Conservation (phyloP, 2,329 filamentous ascomycete genomes). For the Aspergillus intermedius region DNA sequence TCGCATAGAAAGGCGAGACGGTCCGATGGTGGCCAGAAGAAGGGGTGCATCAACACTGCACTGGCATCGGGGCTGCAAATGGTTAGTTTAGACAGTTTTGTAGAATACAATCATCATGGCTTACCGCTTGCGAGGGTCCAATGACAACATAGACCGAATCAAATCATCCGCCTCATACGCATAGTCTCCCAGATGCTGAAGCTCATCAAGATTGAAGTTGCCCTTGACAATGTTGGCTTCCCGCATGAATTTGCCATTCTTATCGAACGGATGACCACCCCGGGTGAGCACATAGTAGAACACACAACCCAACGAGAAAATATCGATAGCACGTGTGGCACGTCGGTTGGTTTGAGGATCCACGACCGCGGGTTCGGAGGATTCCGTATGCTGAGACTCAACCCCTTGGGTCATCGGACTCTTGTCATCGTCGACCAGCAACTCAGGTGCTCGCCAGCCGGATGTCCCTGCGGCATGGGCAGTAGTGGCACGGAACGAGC, state of each 20-base stretch:
- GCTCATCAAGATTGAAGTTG: constrained; percentile 62
- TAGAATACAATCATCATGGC: background rate
- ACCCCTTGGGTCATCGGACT: constrained; percentile 30
- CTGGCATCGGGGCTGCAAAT: constrained; percentile 58
- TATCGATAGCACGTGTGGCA: constrained; percentile 92
- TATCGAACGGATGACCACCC: constrained; percentile 87
- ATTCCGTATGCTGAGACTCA: constrained; percentile 36
- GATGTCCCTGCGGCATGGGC: constrained; percentile 88
- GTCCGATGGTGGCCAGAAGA: constrained; percentile 92
- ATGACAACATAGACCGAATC: constrained; percentile 70
- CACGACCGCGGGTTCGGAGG: constrained; percentile 47
- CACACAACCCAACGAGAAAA: constrained; percentile 94
- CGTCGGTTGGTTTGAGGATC: constrained; percentile 59
- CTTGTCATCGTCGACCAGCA: constrained; percentile 73
- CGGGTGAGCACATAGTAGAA: constrained; percentile 98
- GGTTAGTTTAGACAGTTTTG: background rate
- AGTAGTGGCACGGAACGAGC: constrained; percentile 89
- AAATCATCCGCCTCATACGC: constrained; percentile 82
- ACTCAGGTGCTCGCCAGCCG: constrained; percentile 92
- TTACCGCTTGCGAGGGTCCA: constrained; percentile 55
- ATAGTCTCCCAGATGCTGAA: constrained; percentile 74
- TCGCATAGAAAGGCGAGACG: constrained; percentile 90
- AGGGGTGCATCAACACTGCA: constrained; percentile 84
- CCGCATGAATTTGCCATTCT: constrained; percentile 87
- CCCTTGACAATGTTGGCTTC: constrained; percentile 97